Evolutionary conservation across 805 yeast genomes (phyloP).

Genomic region (Cyberlindnera mississippiensis): DNA sequence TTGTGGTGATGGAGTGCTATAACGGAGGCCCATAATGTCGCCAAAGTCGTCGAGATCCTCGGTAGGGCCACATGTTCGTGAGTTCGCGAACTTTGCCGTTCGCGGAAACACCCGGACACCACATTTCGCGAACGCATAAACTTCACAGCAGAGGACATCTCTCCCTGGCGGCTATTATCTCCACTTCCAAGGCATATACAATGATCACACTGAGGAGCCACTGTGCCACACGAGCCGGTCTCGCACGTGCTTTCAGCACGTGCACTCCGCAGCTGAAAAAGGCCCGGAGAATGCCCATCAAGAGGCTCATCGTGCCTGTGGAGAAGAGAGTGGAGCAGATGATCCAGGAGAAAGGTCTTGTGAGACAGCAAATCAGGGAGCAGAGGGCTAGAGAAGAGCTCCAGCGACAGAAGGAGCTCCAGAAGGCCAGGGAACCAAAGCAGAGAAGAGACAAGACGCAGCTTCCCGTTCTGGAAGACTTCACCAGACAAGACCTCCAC

Average conservation of each 20-base stretch:
- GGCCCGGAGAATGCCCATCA: constrained; percentile 14
- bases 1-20: not conserved
- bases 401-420: not conserved
- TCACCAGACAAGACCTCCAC: constrained; percentile 30
- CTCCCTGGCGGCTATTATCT: not conserved
- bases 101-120: no score
- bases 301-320: constrained; percentile 17
- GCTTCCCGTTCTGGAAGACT: constrained; percentile 22
- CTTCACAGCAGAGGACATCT: not conserved
- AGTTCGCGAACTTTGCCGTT: no score
- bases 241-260: constrained; percentile 1
- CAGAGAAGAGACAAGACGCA: constrained; percentile 6
- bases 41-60: not conserved
- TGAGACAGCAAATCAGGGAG: constrained; percentile 7
- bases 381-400: constrained; percentile 1
- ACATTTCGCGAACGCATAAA: not conserved
- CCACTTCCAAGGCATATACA: not conserved
- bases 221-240: not conserved
- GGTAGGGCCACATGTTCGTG: not conserved
- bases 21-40: not conserved
- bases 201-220: not conserved
- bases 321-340: constrained; percentile 12
- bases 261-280: constrained; percentile 2
- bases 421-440: not conserved
- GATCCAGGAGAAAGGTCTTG: constrained; percentile 3